Base-by-base conservation (phyloP, 2,329 filamentous ascomycete genomes). In the Fusarium tuaranense region DNA sequence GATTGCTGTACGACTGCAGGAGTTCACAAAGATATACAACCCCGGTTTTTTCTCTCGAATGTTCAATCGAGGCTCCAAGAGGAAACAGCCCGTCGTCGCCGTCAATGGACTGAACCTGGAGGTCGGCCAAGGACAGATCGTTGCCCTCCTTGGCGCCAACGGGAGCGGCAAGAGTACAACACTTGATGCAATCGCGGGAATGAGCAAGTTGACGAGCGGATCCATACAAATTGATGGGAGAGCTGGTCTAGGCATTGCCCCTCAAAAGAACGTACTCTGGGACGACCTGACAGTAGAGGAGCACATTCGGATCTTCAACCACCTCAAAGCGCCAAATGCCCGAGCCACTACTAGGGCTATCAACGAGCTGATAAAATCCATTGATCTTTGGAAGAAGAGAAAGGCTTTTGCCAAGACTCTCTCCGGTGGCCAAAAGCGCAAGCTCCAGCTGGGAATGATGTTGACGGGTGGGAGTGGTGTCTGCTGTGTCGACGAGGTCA, bases 181-280 rank as follows among this genome's bases (percentile, higher is more conserved):
- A 0, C 87, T 98, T 5, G 94, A 98, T 79, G 93, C 93, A 7
- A 95, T 98, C 73, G 93, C 95, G 13, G 95, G 95, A 4, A 88
- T 96, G 61, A 94, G 92, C 76, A 93, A 90, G 53, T 87, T 96
- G 25, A 95, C 94, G 0, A 91, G 89, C 68, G 95, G 95, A 4
- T 87, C 88, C 4, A 97, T 98, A 74, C 90, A 89, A 27, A 92
- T 98, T 55, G 92, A 95, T 74, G 92, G 92, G 1, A 92, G 91
- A 12, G 94, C 94, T 12, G 94, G 94, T 0, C 88, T 98, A 22
- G 95, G 95, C 16, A 92, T 97, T 48, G 96, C 95, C 67, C 95
- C 95, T 0, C 95, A 98, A 81, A 95, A 96, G 86, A 98, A 98
- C 77, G 95, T 98, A 7, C 88, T 98, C 36, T 98, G 95, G 95